phyloP scores from a whole-genome alignment of 352 stramenopile species.

The Phytophthora pistaciae region DNA sequence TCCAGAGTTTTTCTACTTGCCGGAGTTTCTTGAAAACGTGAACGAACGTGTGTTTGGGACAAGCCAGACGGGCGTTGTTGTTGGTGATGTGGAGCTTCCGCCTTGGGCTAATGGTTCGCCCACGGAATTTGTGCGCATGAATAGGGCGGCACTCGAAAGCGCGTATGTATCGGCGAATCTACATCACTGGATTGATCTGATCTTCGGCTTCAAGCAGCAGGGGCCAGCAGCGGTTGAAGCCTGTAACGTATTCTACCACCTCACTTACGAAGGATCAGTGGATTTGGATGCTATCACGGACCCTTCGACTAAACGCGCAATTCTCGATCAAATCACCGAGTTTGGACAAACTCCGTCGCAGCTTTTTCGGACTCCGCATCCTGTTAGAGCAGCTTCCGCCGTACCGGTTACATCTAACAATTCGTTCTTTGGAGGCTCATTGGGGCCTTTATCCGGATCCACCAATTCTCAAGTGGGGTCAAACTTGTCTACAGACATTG shows the following conservation, averaged over 20 bases:
- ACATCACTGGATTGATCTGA: constrained; percentile 99
- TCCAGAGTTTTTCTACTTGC: constrained; percentile 98
- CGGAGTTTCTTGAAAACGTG: constrained; percentile 96
- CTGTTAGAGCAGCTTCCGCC: constrained; percentile 37
- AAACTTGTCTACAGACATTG: constrained; percentile 3
- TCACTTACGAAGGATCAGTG: constrained; percentile 98
- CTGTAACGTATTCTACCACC: constrained; percentile 98
- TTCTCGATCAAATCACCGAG: constrained; percentile 97
- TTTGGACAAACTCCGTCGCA: constrained; percentile 98
- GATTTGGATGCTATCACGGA: constrained; percentile 93
- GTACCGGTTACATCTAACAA: constrained; percentile 12
- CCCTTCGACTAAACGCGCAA: constrained; percentile 72
- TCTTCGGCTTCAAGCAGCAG: constrained; percentile 98
- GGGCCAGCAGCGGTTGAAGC: constrained; percentile 92
- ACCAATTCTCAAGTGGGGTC: background rate
- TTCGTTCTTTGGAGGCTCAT: constrained; percentile 26
- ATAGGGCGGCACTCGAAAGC: constrained; percentile 96
- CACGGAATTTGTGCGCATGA: constrained; percentile 96
- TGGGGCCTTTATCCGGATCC: constrained; percentile 13
- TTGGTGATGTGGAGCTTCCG: constrained; percentile 94
- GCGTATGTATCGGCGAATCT: constrained; percentile 96
- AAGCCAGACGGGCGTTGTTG: constrained; percentile 78
- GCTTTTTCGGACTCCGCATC: constrained; percentile 89
- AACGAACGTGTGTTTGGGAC: constrained; percentile 96
- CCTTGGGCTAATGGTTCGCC: constrained; percentile 94